These are phyloP conservation scores for Lichtheimia ramosa DNA, from an alignment of 371 early-diverging fungal genomes.

Conservation along the genomic window DNA sequence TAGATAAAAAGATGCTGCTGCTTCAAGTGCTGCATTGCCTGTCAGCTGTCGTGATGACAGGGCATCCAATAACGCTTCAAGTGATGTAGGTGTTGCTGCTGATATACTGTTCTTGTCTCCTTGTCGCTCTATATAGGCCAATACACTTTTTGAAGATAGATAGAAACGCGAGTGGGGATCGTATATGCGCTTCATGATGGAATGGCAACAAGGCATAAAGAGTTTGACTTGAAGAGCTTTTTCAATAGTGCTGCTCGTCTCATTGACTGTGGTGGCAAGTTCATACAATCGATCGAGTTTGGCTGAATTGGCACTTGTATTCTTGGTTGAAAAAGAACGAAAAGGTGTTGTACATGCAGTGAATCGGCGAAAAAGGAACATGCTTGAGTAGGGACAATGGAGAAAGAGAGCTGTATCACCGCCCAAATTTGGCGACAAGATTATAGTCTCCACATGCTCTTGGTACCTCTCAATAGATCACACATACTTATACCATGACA, in stretches of 20 bases:
- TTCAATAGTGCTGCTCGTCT: conserved; percentile 26
- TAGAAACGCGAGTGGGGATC: conserved; percentile 44
- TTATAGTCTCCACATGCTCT: too few relatives aligned
- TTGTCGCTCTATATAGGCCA: conserved; percentile 14
- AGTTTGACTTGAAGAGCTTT: conserved; percentile 15
- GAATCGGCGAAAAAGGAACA: too few relatives aligned
- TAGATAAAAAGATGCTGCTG: conserved; percentile 36
- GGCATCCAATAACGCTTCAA: conserved; percentile 32
- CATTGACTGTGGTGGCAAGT: conserved; percentile 31
- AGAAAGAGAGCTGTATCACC: too few relatives aligned
- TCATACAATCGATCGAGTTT: conserved; percentile 31
- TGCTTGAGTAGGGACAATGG: too few relatives aligned
- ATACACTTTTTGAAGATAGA: conserved; percentile 28
- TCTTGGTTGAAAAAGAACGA: too few relatives aligned
- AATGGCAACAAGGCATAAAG: conserved; percentile 29
- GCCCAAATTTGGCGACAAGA: too few relatives aligned
- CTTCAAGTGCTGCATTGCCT: conserved; percentile 43
- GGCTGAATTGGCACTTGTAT: too few relatives aligned
- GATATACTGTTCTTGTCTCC: neutral
- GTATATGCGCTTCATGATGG: conserved; percentile 52
- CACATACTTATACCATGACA: too few relatives aligned
- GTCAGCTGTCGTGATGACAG: conserved; percentile 47
- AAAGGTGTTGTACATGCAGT: too few relatives aligned
- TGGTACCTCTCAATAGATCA: too few relatives aligned
- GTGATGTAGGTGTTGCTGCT: neutral